Conservation (phyloP, 441 rosid genomes). For the Hypseocharis bilobata region DNA sequence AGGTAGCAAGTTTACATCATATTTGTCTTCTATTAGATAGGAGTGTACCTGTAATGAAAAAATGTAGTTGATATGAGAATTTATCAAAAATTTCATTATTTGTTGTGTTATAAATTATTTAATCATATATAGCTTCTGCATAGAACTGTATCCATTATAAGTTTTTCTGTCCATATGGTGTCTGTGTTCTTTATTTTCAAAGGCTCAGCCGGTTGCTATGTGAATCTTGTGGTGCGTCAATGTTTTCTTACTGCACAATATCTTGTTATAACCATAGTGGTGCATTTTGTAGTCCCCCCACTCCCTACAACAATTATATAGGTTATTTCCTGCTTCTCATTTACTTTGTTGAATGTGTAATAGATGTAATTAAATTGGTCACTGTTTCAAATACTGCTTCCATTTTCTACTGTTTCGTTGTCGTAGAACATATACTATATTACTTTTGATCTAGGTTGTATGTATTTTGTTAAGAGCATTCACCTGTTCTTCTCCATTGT, state of each 20-base stretch:
- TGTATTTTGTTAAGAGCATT: neutral
- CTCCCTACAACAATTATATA: too few species aligned
- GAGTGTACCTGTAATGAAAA: neutral
- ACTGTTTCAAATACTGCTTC: neutral
- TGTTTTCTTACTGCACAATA: too few species aligned
- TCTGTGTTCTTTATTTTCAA: neutral
- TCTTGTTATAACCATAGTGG: too few species aligned
- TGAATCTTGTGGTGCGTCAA: neutral
- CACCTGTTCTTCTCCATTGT: neutral
- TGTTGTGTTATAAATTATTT: neutral
- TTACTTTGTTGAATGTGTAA: too few species aligned
- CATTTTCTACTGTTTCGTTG: neutral
- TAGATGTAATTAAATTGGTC: neutral
- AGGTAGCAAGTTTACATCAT: slow-evolving; percentile 43
- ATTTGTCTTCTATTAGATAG: neutral
- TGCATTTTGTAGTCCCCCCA: too few species aligned
- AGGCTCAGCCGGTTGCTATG: neutral
- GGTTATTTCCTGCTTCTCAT: too few species aligned
- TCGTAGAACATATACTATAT: neutral
- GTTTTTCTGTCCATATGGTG: neutral
- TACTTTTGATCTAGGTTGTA: neutral
- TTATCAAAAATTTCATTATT: neutral
- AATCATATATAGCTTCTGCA: neutral
- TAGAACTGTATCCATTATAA: neutral
- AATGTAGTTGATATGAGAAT: neutral